Evolutionary conservation across 352 stramenopile genomes (phyloP).

Genomic region (Globisporangium alternatum): DNA sequence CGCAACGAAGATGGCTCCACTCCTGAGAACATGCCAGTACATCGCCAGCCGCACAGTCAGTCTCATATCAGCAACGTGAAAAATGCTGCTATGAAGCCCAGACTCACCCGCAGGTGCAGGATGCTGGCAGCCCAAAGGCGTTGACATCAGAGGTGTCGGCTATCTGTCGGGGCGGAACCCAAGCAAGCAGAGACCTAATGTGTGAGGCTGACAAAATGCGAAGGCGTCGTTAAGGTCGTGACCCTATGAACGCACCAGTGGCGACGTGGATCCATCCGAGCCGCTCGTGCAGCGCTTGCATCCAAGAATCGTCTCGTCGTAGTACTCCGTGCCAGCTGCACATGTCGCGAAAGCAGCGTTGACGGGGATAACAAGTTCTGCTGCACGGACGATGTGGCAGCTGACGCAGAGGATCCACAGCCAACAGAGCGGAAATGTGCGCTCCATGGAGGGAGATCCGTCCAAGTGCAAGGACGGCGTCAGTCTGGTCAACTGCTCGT

Average conservation of each 20-base stretch:
- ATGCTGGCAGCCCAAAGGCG: constrained; percentile 23
- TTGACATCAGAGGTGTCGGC: constrained; percentile 25
- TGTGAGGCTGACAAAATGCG: background rate
- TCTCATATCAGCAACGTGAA: background rate
- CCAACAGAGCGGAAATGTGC: background rate
- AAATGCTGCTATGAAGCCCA: background rate
- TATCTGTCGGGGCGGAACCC: constrained; percentile 20
- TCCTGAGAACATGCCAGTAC: constrained; percentile 5
- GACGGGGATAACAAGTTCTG: constrained; percentile 1
- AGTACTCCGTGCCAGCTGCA: constrained; percentile 43
- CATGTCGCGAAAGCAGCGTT: constrained; percentile 19
- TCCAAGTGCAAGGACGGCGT: background rate
- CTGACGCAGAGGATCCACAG: background rate
- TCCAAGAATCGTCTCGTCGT: constrained; percentile 46
- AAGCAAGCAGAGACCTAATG: background rate
- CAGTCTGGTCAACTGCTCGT: too few relatives aligned
- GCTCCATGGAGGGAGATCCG: background rate
- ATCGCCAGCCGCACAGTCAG: background rate
- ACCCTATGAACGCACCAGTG: constrained; percentile 8
- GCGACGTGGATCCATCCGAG: constrained; percentile 27
- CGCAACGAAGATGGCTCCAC: constrained; percentile 19
- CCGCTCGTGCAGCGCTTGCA: constrained; percentile 48
- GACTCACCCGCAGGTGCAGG: constrained; percentile 43
- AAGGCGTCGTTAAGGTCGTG: background rate
- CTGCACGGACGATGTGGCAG: background rate